Evolutionary conservation across 2,329 filamentous ascomycete species (phyloP), one percentile per base, ranked within the genome.

Genomic region (Fusarium incarnatum): DNA sequence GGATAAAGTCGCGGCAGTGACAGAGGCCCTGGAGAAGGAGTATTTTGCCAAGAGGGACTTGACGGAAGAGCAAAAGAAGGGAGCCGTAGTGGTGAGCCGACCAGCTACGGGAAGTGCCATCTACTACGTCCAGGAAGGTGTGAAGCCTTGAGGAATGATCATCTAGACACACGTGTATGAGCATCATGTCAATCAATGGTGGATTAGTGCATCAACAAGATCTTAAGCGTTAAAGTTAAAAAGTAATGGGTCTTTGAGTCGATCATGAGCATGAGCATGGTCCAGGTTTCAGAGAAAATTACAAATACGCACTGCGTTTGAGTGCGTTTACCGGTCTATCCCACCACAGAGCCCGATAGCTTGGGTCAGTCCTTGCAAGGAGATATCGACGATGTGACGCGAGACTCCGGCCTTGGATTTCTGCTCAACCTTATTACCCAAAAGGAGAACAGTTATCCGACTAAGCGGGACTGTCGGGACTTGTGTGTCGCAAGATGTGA

Each of bases 11-110:
- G 89, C 91, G 8, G 88, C 84, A 27, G 92, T 99, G 23, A 93
- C 88, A 79, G 85, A 88, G 75, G 93, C 93, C 8, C 89, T 96
- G 87, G 88, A 92, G 75, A 86, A 87, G 68, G 89, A 94, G 77
- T 99, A 98, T 79, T 98, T 97, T 80, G 83, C 86, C 59, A 92
- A 91, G 83, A 86, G 87, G 72, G 77, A 84, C 8, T 75, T 90
- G 66, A 91, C 85, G 0, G 86, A 88, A 23, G 92, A 96, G 81
- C 92, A 94, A 81, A 84, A 91, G 76, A 86, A 88, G 60, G 89
- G 90, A 53, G 94, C 94, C 0, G 91, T 98, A 64, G 92, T 98
- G 28, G 94, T 97, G 49, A 97, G 93, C 77, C 91, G 93, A 80
- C 96, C 96, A 0, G 93, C 93, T 7, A 90, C 91, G 72, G 94